Base-by-base conservation (phyloP, 306 rosid species). In the Sesbania bispinosa region DNA sequence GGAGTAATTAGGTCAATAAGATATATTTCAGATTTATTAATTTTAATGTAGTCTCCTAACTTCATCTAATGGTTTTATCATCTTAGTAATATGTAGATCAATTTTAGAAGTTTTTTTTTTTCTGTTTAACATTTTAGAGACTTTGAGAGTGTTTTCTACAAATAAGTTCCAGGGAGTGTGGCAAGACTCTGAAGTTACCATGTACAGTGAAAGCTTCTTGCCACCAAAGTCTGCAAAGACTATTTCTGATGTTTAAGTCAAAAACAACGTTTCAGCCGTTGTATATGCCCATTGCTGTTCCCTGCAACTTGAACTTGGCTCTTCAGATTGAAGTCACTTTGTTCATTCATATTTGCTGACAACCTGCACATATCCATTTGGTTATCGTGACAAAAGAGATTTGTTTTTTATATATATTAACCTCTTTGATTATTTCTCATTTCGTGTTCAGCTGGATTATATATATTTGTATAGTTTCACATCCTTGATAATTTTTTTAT, bases 111-210 rank as follows among this genome's bases (percentile, higher is more conserved):
- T 73, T 39, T 47, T 68, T 10, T 26, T 19, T 41, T 16, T 27
- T 8, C n/a, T 4, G 7, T 51, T 66, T 42, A 16, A 62, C 20
- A 76, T 73, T 45, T 42, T 45, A 50, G 54, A 72, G 46, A 79
- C 32, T 71, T 68, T 10, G 61, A 68, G 48, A 27, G 38, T 64
- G 51, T 62, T 76, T 60, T 57, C 29, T 39, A 73, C 74, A 75
- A 33, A 80, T 68, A 32, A 67, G 71, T 79, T 80, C 59, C 53
- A 85, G 81, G 83, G 81, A 79, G 65, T 79, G 87, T 65, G 88
- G 85, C 90, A 88, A 81, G 92, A 83, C 95, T 86, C 93, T 92
- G 92, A 88, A 89, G 87, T 95, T 95, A 95, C 99, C 99, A 86
- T 93, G 89, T 51, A 74, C 69, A 83, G 71, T 85, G 92, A 84